Base-by-base conservation (phyloP, 1,284 basidiomycete genomes). In the Fomitopsis betulina region DNA sequence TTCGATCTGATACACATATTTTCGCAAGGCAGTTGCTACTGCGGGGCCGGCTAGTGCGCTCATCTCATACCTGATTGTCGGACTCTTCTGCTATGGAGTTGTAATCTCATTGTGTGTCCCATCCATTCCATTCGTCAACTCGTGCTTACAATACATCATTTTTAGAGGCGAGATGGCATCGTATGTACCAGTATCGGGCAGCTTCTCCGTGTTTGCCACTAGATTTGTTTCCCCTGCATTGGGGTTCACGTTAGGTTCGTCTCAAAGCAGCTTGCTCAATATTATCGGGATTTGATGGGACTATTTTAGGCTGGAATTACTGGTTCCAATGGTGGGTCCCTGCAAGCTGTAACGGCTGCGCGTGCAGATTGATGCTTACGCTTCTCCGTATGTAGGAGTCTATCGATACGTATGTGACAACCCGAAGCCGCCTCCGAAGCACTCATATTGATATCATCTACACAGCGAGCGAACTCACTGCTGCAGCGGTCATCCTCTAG, bases 1-100 rank as follows among this genome's bases (percentile, higher is more conserved):
- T 4, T 30, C 27, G 27, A 30, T 30, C 27, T 30, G 5, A 30
- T 8, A 33, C 35, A 27, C 12, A 30, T 53, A 21, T 56, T 15
- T n/a, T 35, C 17, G 21, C 39, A 38, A 77, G 75, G 75, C 76
- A 2, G 65, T 77, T 15, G 70, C 77, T 5, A 59, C 72, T 3
- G 79, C 80, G 12, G 81, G 82, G 23, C 79, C 81, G 7, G 81
- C 73, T 12, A 80, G 80, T 55, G 74, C 80, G 5, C 63, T 83
- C 15, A 59, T 83, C 0, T 79, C 80, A 1, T 83, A 83, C 62
- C 67, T 74, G 15, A 71, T 81, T 38, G 79, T 81, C 25, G 79
- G 79, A 3, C 6, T 81, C 4, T 83, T 83, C 65, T 81, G 83
- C 32, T 83, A 80, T 64, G 67, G 74, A n/a, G 79, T 82, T 17